Evolutionary conservation across 805 yeast genomes (phyloP).

Genomic region (Saccharomycopsis sp.): DNA sequence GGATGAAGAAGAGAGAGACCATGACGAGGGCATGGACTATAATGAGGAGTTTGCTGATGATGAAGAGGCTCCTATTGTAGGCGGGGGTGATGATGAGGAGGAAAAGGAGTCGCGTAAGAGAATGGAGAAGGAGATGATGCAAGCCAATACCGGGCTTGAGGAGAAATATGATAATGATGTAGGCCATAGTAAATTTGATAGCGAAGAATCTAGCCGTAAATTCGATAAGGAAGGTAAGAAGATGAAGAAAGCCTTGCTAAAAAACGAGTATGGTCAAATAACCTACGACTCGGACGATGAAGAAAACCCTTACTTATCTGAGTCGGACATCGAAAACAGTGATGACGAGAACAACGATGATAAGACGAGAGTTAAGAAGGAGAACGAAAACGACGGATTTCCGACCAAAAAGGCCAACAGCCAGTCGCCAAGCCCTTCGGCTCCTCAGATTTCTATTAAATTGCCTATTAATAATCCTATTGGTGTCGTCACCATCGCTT

Average conservation of each 20-base stretch:
- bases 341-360: conserved; percentile 32
- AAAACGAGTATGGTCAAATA: conserved; percentile 45
- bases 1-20: conserved; percentile 35
- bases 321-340: conserved; percentile 58
- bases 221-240: conserved; percentile 89
- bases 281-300: conserved; percentile 87
- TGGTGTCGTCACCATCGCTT: conserved; percentile 57
- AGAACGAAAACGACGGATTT: conserved; percentile 35
- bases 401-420: conserved; percentile 31
- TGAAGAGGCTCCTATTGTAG: conserved; percentile 97
- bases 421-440: conserved; percentile 26
- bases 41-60: conserved; percentile 98
- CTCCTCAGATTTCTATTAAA: conserved; percentile 35
- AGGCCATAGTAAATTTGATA: conserved; percentile 53
- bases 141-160: conserved; percentile 59
- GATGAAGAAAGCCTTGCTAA: conserved; percentile 73
- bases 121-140: conserved; percentile 76
- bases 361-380: conserved; percentile 30
- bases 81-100: conserved; percentile 87
- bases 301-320: conserved; percentile 72
- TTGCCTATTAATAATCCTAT: conserved; percentile 38
- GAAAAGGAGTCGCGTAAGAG: conserved; percentile 81
- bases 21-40: conserved; percentile 83
- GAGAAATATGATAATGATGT: conserved; percentile 53
- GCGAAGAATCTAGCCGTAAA: conserved; percentile 63